A percentile compares a stretch with the other conserved stretches of the same genome.
Conservation (phyloP, 495 filamentous ascomycete genomes). For the Podospora pseudopauciseta region DNA sequence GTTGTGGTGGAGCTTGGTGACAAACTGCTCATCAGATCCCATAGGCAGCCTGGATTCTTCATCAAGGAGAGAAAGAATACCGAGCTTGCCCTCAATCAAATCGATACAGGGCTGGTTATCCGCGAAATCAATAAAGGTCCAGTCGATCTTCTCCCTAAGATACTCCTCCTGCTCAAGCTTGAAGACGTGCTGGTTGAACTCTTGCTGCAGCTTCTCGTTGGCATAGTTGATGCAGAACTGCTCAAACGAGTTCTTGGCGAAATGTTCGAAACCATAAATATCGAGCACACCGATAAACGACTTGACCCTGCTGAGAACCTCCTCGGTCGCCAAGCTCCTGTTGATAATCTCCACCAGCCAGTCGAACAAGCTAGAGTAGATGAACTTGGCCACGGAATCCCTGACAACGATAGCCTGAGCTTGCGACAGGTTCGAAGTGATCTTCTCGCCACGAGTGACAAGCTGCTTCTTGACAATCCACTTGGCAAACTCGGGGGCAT, state of each 20-base stretch:
- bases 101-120: constrained; percentile 99
- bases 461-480: constrained; percentile 99
- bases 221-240: constrained; percentile 99
- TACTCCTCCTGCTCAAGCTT: constrained; percentile 99
- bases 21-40: constrained; percentile 96
- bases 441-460: constrained; percentile 94
- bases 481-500: constrained; percentile 84
- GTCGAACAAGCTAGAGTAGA: constrained; percentile 97
- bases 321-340: constrained; percentile 79
- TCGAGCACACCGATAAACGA: constrained; percentile 99
- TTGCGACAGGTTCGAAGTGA: constrained; percentile 90
- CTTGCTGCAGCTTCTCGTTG: constrained; percentile 98
- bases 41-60: constrained; percentile 96
- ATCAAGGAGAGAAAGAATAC: constrained; percentile 86
- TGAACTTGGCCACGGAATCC: constrained; percentile 97
- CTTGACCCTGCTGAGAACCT: constrained; percentile 72
- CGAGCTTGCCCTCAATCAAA: constrained; percentile 93
- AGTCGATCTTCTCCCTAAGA: constrained; percentile 92
- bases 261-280: constrained; percentile 99
- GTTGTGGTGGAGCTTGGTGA: constrained; percentile 94
- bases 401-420: constrained; percentile 92
- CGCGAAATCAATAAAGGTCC: constrained; percentile 99
- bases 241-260: constrained; percentile 99
- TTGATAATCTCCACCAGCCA: constrained; percentile 98
- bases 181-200: constrained; percentile 99